Evolutionary conservation across 352 stramenopile genomes (phyloP).

Genomic region (Thalassiosira ordinaria): DNA sequence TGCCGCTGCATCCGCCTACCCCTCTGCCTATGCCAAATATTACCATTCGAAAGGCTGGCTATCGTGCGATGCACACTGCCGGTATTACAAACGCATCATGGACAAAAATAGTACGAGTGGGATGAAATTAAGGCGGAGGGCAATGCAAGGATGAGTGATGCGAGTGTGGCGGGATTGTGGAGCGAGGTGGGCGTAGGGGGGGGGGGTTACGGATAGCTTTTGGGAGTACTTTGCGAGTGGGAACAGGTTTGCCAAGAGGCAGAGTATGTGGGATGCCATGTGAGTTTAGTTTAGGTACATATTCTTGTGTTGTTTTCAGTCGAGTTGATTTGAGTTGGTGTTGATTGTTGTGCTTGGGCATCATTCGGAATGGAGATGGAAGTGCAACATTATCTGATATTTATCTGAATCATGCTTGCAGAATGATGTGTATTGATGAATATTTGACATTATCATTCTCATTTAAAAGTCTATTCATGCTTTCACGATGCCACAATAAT

Average conservation of each 20-base stretch:
- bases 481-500: no score
- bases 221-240: slow-evolving; percentile 83
- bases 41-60: slow-evolving; percentile 85
- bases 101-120: slow-evolving; percentile 66
- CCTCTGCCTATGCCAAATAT: slow-evolving; percentile 67
- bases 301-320: no score
- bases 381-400: no score
- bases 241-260: slow-evolving; percentile 85
- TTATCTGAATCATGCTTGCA: no score
- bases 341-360: no score
- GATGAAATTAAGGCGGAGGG: slow-evolving; percentile 76
- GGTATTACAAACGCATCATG: slow-evolving; percentile 80
- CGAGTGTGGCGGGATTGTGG: slow-evolving; percentile 81
- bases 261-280: slow-evolving; percentile 83
- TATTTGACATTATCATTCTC: no score
- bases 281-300: no score
- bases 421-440: no score
- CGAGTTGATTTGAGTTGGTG: no score
- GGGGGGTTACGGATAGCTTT: slow-evolving; percentile 84
- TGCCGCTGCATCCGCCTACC: slow-evolving; percentile 65
- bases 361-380: no score
- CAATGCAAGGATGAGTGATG: slow-evolving; percentile 80
- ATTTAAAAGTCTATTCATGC: no score
- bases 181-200: slow-evolving; percentile 83
- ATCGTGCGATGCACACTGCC: slow-evolving; percentile 78